A percentile compares a stretch with the other conserved stretches of the same genome.
Conservation (phyloP, 352 stramenopile species). For the Globisporangium viniferum region DNA sequence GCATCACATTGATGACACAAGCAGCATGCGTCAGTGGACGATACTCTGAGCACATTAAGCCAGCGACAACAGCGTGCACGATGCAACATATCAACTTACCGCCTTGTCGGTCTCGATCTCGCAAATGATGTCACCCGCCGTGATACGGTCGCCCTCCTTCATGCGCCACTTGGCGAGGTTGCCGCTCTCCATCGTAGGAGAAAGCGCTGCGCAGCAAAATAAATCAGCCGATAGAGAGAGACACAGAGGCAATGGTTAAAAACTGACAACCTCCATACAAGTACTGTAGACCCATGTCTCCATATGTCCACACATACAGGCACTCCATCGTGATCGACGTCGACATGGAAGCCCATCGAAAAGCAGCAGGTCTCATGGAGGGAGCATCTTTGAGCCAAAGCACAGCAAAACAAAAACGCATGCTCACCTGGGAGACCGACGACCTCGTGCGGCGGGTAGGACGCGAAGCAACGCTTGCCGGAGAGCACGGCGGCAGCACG, state of each 20-base stretch:
- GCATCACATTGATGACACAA: not conserved
- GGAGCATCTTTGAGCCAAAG: not conserved
- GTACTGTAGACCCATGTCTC: not conserved
- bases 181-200: slow-evolving; percentile 97
- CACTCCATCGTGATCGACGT: not conserved
- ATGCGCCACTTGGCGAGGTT: slow-evolving; percentile 94
- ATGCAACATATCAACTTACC: slow-evolving; percentile 23
- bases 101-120: slow-evolving; percentile 99
- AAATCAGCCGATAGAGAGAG: not conserved
- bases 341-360: not conserved
- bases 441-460: slow-evolving; percentile 77
- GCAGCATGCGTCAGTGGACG: not conserved
- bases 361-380: not conserved
- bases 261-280: not conserved
- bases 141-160: slow-evolving; percentile 92
- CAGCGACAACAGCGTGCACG: too few relatives aligned
- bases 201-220: slow-evolving; percentile 67
- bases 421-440: slow-evolving; percentile 67
- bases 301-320: slow-evolving; percentile 2
- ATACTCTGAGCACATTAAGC: not conserved
- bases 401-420: not conserved
- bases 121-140: slow-evolving; percentile 93
- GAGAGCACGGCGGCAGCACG: slow-evolving; percentile 28
- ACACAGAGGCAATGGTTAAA: not conserved
- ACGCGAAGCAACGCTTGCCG: slow-evolving; percentile 50